phyloP scores from a whole-genome alignment of 2,329 filamentous ascomycete genomes.

The Monosporascus sp. region DNA sequence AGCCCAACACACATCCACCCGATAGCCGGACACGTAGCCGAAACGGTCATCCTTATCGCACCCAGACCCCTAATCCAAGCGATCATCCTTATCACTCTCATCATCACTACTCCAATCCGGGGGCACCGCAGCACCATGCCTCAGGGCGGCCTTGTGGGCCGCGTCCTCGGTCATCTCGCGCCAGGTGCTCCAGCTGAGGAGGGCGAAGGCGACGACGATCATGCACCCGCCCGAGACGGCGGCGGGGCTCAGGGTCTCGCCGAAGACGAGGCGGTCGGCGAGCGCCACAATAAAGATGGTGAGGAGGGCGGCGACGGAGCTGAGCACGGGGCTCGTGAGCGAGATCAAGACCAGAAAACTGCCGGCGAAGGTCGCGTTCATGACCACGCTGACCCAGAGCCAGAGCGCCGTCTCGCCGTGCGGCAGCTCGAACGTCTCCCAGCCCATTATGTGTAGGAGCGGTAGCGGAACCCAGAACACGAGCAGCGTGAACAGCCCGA shows the following conservation, averaged over 20 bases:
- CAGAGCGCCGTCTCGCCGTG: slow-evolving; percentile 73
- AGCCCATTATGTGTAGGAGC: slow-evolving; percentile 70
- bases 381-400: slow-evolving; percentile 72
- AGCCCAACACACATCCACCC: too few relatives aligned
- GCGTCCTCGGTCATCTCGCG: slow-evolving; percentile 86
- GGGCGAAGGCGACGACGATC: slow-evolving; percentile 82
- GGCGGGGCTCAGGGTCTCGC: slow-evolving; percentile 67
- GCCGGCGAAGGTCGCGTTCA: slow-evolving; percentile 90
- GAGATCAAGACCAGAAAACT: slow-evolving; percentile 90
- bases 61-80: background rate
- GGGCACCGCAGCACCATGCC: slow-evolving; percentile 12
- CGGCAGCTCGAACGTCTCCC: slow-evolving; percentile 81
- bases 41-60: too few relatives aligned
- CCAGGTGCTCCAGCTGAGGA: slow-evolving; percentile 88
- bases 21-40: too few relatives aligned
- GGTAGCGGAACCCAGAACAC: slow-evolving; percentile 93
- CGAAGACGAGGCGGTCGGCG: slow-evolving; percentile 82
- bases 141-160: slow-evolving; percentile 46
- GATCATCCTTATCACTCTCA: slow-evolving; percentile 38
- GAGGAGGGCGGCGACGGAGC: slow-evolving; percentile 84
- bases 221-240: slow-evolving; percentile 78
- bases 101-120: slow-evolving; percentile 44
- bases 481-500: slow-evolving; percentile 78
- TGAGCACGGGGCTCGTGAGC: slow-evolving; percentile 86
- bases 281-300: slow-evolving; percentile 97